phyloP scores from a whole-genome alignment of 257 asterid species.

The Primulina eburnea region DNA sequence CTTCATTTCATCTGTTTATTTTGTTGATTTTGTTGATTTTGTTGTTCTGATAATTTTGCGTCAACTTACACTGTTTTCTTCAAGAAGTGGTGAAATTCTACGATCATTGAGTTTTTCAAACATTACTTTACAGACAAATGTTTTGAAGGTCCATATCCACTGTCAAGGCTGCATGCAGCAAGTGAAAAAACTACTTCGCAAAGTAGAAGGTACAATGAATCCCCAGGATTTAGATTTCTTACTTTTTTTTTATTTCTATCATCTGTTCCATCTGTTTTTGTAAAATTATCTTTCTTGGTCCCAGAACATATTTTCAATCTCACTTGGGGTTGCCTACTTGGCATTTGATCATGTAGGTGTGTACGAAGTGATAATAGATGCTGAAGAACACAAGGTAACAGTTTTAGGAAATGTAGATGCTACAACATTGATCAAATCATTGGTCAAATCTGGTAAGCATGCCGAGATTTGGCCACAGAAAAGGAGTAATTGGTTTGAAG shows the following conservation, averaged over 20 bases:
- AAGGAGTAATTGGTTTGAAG: neutral
- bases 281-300: neutral
- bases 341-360: constrained; percentile 37
- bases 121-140: constrained; percentile 27
- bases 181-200: constrained; percentile 59
- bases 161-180: constrained; percentile 64
- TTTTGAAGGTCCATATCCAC: constrained; percentile 67
- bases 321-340: neutral
- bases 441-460: constrained; percentile 46
- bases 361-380: constrained; percentile 48
- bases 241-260: neutral
- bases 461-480: constrained; percentile 50
- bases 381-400: constrained; percentile 31
- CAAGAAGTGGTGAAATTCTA: neutral
- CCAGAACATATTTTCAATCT: neutral
- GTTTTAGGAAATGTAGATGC: constrained; percentile 41
- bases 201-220: constrained; percentile 43
- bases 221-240: neutral
- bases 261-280: neutral
- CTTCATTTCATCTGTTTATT: too few relatives aligned
- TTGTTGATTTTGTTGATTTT: too few relatives aligned
- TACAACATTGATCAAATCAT: constrained; percentile 33
- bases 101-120: neutral
- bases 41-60: too few relatives aligned
- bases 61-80: neutral